Base-by-base conservation (phyloP, 116 monocot species). In the Zostera marina region DNA sequence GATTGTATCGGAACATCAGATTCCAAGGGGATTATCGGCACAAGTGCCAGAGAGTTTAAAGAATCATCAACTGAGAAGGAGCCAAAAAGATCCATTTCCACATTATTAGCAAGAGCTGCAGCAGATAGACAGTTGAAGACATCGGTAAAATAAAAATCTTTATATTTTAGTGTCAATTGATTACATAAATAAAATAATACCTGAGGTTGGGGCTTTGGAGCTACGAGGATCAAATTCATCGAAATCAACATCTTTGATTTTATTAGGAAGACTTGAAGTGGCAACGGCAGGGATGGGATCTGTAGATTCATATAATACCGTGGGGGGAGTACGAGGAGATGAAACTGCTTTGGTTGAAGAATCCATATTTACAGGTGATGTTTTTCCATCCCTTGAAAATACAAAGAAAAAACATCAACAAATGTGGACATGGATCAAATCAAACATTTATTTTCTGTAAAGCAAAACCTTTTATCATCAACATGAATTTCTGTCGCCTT, bases 211-310 rank as follows among this genome's bases (percentile, higher is more conserved):
- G 32, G 32, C 0, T 8, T 57, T 45, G 12, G 64, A 68, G 48
- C 88, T 72, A 61, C 96, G 85, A 24, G 96, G 96, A 76, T 96
- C 94, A 78, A 96, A 96, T 57, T 88, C 96, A 73, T 96, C 96
- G 76, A 85, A 96, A 55, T 58, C 59, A 25, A 74, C 65, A 47
- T 3, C 45, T 42, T 64, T 76, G 13, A 38, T 23, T 15, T 8
- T 38, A 55, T 19, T 38, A 42, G 58, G 17, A 5, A 23, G 21
- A 12, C 40, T 11, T 48, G 72, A 44, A 41, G 57, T 32, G 57
- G 32, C 65, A 60, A 53, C 54, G 52, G 65, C 32, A 59, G 48
- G 15, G 47, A 53, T 8, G 4, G 44, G 26, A 60, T 17, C 53
- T 8, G 13, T 53, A 52, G 32, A 32, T 72, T 60, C 63, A 62